These are phyloP conservation scores for Pleurotus salmoneostramineus DNA, from an alignment of 768 basidiomycete species.

Conservation along the genomic window DNA sequence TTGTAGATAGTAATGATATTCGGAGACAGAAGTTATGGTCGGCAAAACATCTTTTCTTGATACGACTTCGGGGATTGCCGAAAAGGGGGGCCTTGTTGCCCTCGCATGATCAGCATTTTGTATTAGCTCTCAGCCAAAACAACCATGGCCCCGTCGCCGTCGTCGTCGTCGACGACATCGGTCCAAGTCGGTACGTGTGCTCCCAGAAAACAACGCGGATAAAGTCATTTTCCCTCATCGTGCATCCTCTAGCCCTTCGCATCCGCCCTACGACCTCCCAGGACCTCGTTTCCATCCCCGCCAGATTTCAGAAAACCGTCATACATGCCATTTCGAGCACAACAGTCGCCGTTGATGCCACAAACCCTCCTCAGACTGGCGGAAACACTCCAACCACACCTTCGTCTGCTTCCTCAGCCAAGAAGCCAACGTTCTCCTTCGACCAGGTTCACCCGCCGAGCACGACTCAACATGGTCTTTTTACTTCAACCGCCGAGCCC, in stretches of 20 bases:
- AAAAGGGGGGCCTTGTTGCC: slow-evolving; percentile 6
- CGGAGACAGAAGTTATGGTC: not conserved
- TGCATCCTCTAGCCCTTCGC: slow-evolving; percentile 59
- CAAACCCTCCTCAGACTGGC: slow-evolving; percentile 44
- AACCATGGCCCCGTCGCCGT: slow-evolving; percentile 72
- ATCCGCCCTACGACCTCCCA: slow-evolving; percentile 86
- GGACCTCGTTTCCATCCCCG: slow-evolving; percentile 83
- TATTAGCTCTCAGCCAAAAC: slow-evolving; percentile 9
- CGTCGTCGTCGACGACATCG: slow-evolving; percentile 75
- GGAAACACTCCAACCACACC: slow-evolving; percentile 9
- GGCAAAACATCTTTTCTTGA: slow-evolving; percentile 1
- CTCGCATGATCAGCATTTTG: slow-evolving; percentile 6
- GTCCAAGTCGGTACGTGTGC: slow-evolving; percentile 85
- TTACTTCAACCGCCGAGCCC: slow-evolving; percentile 78
- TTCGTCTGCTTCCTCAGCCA: slow-evolving; percentile 43
- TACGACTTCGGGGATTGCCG: slow-evolving; percentile 6
- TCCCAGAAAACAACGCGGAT: not conserved
- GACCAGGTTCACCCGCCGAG: slow-evolving; percentile 92
- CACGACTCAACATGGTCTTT: slow-evolving; percentile 82
- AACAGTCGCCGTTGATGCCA: slow-evolving; percentile 80
- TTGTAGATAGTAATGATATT: not conserved
- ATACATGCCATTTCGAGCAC: slow-evolving; percentile 74
- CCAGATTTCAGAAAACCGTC: slow-evolving; percentile 89
- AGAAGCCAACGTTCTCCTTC: slow-evolving; percentile 87
- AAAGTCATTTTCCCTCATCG: slow-evolving; percentile 12